phyloP scores from a whole-genome alignment of 345 rosid species.

The Garcia nutans region DNA sequence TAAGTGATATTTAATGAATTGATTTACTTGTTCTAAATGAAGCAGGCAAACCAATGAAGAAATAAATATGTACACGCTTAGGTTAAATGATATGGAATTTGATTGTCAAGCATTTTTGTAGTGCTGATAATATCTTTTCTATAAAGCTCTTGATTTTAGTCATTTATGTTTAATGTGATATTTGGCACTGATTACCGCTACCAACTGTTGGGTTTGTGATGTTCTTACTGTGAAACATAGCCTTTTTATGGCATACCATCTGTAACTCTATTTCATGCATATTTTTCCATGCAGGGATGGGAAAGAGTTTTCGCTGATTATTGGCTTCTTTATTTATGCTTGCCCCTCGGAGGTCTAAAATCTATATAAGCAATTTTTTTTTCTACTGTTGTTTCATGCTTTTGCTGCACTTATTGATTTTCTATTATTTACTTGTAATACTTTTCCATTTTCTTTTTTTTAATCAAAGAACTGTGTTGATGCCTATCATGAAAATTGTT shows the following conservation, averaged over 20 bases:
- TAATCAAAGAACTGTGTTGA: too few species aligned
- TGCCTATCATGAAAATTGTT: not conserved
- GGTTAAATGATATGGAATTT: not conserved
- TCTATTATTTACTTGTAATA: not conserved
- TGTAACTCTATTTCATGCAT: not conserved
- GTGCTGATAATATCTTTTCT: not conserved
- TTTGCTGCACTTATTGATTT: not conserved
- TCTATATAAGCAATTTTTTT: not conserved
- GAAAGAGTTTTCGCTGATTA: constrained; percentile 77
- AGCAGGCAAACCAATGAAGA: not conserved
- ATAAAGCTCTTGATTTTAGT: not conserved
- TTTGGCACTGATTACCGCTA: not conserved
- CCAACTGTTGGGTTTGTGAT: not conserved
- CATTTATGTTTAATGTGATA: not conserved
- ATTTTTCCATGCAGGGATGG: constrained; percentile 53
- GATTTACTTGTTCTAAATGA: not conserved
- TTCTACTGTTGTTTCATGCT: not conserved
- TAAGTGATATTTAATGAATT: not conserved
- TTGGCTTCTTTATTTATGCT: constrained; percentile 70
- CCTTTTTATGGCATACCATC: not conserved
- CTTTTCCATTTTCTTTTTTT: too few species aligned
- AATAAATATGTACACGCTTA: not conserved
- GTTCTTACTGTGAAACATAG: not conserved
- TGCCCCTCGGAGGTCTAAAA: constrained; percentile 52
- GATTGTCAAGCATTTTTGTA: not conserved